phyloP scores from a whole-genome alignment of 164 flowering plant species.

The Paratinospora sagittata region DNA sequence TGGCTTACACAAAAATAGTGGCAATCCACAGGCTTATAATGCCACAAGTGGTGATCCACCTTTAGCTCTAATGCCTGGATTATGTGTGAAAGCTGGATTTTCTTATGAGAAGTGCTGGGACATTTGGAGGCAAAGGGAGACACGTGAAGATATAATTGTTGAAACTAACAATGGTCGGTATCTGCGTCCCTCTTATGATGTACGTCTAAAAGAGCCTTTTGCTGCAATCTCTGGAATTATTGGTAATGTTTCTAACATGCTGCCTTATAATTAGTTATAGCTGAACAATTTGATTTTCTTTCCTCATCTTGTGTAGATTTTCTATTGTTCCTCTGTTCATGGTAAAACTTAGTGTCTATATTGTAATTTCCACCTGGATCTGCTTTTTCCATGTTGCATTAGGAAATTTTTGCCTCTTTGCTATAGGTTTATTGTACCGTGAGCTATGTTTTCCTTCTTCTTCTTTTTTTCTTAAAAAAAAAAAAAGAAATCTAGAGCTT shows the following conservation, averaged over 20 bases:
- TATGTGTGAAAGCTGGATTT: conserved; percentile 74
- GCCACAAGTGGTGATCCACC: conserved; percentile 38
- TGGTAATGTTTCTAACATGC: conserved; percentile 36
- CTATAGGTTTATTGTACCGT: background rate
- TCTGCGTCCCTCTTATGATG: conserved; percentile 53
- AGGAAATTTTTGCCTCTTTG: background rate
- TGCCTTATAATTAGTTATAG: background rate
- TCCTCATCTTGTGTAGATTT: background rate
- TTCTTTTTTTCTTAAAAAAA: too few species aligned
- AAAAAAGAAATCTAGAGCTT: too few species aligned
- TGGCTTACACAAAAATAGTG: conserved; percentile 67
- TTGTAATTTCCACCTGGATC: background rate
- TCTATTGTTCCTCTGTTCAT: background rate
- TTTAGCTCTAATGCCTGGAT: conserved; percentile 62
- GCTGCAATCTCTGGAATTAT: conserved; percentile 70
- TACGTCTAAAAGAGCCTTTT: conserved; percentile 65
- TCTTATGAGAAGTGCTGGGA: conserved; percentile 71
- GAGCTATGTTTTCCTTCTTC: background rate
- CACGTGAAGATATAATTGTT: conserved; percentile 27
- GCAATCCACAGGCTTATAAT: conserved; percentile 45
- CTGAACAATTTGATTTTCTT: background rate
- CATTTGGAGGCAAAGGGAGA: conserved; percentile 70
- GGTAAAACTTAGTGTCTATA: background rate
- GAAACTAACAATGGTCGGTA: conserved; percentile 31
- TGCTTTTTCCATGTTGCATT: background rate